These are phyloP conservation scores for Trichoderma erinaceum DNA, from an alignment of 495 filamentous ascomycete genomes.

Conservation along the genomic window DNA sequence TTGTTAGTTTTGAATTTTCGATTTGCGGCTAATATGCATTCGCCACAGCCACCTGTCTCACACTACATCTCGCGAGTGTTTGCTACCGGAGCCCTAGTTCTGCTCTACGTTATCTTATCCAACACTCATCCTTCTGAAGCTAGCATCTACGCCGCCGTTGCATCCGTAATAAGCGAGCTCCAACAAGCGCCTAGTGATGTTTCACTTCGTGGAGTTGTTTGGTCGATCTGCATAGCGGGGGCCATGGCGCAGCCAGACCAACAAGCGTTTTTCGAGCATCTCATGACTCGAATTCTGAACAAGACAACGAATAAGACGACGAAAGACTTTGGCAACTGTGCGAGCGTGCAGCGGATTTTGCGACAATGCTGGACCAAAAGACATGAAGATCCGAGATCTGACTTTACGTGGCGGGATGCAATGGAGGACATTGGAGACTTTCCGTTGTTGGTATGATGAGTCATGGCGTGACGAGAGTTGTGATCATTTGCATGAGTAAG, in stretches of 20 bases:
- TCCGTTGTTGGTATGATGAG: not conserved
- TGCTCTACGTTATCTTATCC: not conserved
- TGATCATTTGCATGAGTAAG: not conserved
- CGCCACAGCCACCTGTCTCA: not conserved
- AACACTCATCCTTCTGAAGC: not conserved
- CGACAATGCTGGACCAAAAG: not conserved
- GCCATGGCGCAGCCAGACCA: slow-evolving; percentile 1
- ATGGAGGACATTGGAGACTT: slow-evolving; percentile 2
- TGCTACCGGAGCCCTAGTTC: not conserved
- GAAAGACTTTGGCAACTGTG: not conserved
- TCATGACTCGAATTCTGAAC: slow-evolving; percentile 1
- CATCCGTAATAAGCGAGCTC: not conserved
- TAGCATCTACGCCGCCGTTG: not conserved
- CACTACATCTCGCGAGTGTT: slow-evolving; percentile 2
- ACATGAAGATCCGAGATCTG: not conserved
- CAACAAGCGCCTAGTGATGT: not conserved
- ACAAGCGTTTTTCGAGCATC: slow-evolving; percentile 1
- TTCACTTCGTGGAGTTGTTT: not conserved
- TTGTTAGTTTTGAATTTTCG: not conserved
- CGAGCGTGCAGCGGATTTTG: not conserved
- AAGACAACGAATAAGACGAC: not conserved
- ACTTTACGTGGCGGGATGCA: not conserved
- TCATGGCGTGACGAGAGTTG: not conserved
- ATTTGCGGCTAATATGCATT: not conserved
- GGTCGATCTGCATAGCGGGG: slow-evolving; percentile 1